These are phyloP conservation scores for Pseudogymnoascus sp. DNA, from an alignment of 2,329 filamentous ascomycete genomes.

Conservation along the genomic window DNA sequence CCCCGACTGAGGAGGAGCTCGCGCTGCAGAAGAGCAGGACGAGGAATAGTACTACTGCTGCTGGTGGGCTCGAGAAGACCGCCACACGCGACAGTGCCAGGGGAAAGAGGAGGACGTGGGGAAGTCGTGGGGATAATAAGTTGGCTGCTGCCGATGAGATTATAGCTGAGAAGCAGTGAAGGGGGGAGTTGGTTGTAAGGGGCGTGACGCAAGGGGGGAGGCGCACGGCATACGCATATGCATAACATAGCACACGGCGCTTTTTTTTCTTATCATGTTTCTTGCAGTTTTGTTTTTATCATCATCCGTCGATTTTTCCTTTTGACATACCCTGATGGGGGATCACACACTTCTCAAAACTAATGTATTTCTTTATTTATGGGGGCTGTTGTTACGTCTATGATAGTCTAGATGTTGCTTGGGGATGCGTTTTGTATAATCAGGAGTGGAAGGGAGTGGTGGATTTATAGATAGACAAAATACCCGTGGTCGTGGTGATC, in stretches of 20 bases:
- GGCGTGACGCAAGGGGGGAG: not conserved
- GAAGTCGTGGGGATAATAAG: not conserved
- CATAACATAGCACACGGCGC: slow-evolving; percentile 6
- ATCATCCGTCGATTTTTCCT: not conserved
- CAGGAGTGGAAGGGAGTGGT: not conserved
- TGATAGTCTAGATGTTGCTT: not conserved
- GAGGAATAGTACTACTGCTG: not conserved
- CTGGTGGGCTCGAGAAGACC: not conserved
- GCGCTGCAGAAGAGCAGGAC: slow-evolving; percentile 8
- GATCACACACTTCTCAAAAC: not conserved
- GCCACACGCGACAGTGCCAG: not conserved
- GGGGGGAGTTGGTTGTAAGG: not conserved
- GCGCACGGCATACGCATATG: not conserved
- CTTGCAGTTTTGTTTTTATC: not conserved
- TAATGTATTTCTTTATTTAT: not conserved
- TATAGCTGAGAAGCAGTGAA: not conserved
- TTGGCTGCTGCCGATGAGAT: not conserved
- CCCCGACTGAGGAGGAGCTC: slow-evolving; percentile 3
- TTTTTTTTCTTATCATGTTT: not conserved
- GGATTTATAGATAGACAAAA: slow-evolving; percentile 6
- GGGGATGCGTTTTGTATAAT: not conserved
- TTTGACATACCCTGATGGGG: not conserved
- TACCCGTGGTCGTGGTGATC: not conserved
- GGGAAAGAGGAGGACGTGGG: not conserved
- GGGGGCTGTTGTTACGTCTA: not conserved